Conservation (phyloP, 495 filamentous ascomycete genomes). For the Bacidia gigantensis region DNA sequence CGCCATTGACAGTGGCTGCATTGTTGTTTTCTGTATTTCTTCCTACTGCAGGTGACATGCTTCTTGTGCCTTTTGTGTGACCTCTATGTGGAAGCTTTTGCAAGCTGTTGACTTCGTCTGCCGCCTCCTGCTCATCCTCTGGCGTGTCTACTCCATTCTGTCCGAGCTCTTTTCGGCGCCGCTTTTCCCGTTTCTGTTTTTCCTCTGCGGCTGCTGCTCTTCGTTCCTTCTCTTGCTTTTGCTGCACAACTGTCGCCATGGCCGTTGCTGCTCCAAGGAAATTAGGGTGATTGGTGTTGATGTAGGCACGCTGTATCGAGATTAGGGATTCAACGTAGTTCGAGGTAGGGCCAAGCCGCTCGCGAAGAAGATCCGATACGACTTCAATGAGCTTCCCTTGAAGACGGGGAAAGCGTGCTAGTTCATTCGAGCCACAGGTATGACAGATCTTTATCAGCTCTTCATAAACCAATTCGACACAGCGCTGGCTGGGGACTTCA, state of each 20-base stretch:
- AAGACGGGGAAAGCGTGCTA: conserved; percentile 79
- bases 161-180: conserved; percentile 60
- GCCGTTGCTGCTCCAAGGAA: conserved; percentile 96
- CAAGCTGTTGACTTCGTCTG: conserved; percentile 31
- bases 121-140: conserved; percentile 55
- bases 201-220: conserved; percentile 69
- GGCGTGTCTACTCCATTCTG: conserved; percentile 60
- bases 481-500: conserved; percentile 89
- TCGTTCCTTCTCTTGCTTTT: conserved; percentile 84
- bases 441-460: conserved; percentile 99
- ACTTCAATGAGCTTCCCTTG: conserved; percentile 98
- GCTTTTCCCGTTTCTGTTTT: conserved; percentile 65
- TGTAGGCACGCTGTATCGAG: conserved; percentile 92
- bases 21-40: conserved; percentile 42
- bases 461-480: conserved; percentile 96
- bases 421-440: conserved; percentile 90
- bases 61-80: conserved; percentile 52
- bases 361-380: conserved; percentile 88
- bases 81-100: conserved; percentile 43
- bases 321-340: conserved; percentile 91
- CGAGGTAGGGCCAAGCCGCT: conserved; percentile 78
- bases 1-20: conserved; percentile 52
- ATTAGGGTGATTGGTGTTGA: conserved; percentile 99
- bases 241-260: conserved; percentile 90
- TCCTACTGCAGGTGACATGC: conserved; percentile 68